phyloP scores from a whole-genome alignment of 2,329 filamentous ascomycete genomes.

The Coniochaeta sp. region DNA sequence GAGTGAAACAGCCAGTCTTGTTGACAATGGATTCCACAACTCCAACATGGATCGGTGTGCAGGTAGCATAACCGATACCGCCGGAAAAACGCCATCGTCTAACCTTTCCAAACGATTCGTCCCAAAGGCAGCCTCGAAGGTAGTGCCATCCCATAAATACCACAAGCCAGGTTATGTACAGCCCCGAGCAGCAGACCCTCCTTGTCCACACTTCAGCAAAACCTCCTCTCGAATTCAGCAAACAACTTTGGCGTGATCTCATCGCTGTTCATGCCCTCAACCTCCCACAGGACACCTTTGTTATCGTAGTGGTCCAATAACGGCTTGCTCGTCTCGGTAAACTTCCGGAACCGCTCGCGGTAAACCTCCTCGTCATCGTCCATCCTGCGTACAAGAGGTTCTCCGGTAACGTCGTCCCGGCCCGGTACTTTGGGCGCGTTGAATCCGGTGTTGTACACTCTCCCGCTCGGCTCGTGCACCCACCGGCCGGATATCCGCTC shows the following conservation, averaged over 20 bases:
- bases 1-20: neutral
- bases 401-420: conserved; percentile 84
- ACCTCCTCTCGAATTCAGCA: conserved; percentile 71
- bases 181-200: neutral
- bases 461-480: conserved; percentile 85
- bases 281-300: conserved; percentile 77
- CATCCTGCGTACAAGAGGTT: conserved; percentile 69
- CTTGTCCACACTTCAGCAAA: conserved; percentile 27
- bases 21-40: neutral
- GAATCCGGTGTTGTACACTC: conserved; percentile 93
- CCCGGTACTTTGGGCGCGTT: conserved; percentile 76
- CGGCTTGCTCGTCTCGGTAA: conserved; percentile 78
- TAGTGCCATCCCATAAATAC: neutral
- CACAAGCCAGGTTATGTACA: neutral
- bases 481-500: conserved; percentile 85
- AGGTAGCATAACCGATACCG: neutral
- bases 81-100: neutral
- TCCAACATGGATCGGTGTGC: neutral
- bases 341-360: conserved; percentile 70
- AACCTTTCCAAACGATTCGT: neutral
- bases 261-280: conserved; percentile 82
- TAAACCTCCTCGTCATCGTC: conserved; percentile 89
- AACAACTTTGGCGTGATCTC: conserved; percentile 92
- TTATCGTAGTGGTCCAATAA: conserved; percentile 83
- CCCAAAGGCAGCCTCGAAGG: neutral